Conservation (phyloP, 208 protist genomes). For the Leishmania mexicana region DNA sequence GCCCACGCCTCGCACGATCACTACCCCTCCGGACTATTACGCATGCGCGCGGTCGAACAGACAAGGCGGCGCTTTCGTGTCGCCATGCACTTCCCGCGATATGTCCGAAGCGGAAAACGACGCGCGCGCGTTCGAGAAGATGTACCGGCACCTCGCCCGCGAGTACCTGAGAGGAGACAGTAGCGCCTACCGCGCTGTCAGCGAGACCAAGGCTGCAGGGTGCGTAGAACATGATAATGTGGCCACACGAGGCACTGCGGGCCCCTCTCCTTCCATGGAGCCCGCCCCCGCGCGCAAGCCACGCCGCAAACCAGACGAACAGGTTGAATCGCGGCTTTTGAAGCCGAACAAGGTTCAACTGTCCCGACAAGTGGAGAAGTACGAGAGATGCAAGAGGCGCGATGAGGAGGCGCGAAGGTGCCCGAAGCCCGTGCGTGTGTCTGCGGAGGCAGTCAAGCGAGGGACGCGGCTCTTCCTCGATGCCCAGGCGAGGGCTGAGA, state of each 20-base stretch:
- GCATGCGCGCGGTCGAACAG: background rate
- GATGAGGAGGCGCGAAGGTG: conserved; percentile 32
- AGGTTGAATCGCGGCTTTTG: conserved; percentile 43
- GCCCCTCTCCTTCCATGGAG: background rate
- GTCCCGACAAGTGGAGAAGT: conserved; percentile 51
- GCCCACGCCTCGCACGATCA: background rate
- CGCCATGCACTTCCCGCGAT: background rate
- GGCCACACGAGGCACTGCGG: background rate
- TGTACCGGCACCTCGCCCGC: conserved; percentile 31
- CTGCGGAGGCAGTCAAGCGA: conserved; percentile 42
- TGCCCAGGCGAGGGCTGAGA: conserved; percentile 20
- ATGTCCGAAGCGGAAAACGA: conserved; percentile 6
- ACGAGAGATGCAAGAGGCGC: conserved; percentile 46
- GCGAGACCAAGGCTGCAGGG: background rate
- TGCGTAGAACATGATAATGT: too few relatives aligned
- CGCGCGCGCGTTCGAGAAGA: conserved; percentile 19
- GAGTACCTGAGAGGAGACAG: conserved; percentile 15
- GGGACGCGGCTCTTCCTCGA: conserved; percentile 64
- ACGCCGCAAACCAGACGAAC: conserved; percentile 31
- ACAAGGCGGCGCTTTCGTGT: background rate
- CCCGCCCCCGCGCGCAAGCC: conserved; percentile 4
- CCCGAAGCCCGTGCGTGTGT: conserved; percentile 16
- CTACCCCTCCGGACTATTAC: background rate
- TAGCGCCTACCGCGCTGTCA: background rate
- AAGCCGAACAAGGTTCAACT: conserved; percentile 27